Conservation (phyloP, 768 basidiomycete species). For the Dentipellis sp. region DNA sequence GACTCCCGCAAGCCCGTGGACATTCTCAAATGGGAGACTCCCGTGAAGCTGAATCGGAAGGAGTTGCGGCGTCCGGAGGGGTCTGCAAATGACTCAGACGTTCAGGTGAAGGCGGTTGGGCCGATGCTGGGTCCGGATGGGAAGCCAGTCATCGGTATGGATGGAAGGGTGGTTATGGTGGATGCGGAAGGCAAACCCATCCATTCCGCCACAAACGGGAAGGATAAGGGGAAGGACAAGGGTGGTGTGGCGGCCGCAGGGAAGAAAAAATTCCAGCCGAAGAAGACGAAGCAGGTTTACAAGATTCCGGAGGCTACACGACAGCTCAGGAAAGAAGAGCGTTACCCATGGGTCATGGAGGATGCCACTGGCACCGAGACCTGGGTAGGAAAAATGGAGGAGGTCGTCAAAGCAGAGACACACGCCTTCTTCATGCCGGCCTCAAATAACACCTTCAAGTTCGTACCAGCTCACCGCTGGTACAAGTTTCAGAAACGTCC, state of each 20-base stretch:
- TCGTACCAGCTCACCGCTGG: slow-evolving; percentile 83
- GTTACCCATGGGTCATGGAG: slow-evolving; percentile 91
- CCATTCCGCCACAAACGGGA: slow-evolving; percentile 28
- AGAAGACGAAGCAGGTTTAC: slow-evolving; percentile 79
- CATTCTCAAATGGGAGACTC: slow-evolving; percentile 55
- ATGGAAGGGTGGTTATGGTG: slow-evolving; percentile 75
- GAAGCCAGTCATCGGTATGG: slow-evolving; percentile 70
- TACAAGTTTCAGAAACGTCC: slow-evolving; percentile 89
- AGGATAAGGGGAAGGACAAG: slow-evolving; percentile 33
- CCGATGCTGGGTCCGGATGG: slow-evolving; percentile 80
- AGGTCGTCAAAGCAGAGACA: slow-evolving; percentile 58
- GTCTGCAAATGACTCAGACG: slow-evolving; percentile 23
- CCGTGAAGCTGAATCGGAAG: slow-evolving; percentile 85
- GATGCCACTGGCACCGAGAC: slow-evolving; percentile 60
- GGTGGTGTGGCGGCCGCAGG: slow-evolving; percentile 13
- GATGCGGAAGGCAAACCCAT: slow-evolving; percentile 72
- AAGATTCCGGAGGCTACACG: slow-evolving; percentile 69
- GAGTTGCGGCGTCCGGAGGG: slow-evolving; percentile 49
- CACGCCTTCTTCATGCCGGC: slow-evolving; percentile 82
- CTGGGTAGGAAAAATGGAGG: slow-evolving; percentile 81
- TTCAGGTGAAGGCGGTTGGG: slow-evolving; percentile 41
- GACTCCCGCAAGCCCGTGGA: slow-evolving; percentile 67
- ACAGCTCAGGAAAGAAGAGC: slow-evolving; percentile 75
- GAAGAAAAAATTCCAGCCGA: slow-evolving; percentile 68
- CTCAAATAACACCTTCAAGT: slow-evolving; percentile 74